These are phyloP conservation scores for Neoboletus brunneissimus DNA, from an alignment of 768 basidiomycete species.

Conservation along the genomic window DNA sequence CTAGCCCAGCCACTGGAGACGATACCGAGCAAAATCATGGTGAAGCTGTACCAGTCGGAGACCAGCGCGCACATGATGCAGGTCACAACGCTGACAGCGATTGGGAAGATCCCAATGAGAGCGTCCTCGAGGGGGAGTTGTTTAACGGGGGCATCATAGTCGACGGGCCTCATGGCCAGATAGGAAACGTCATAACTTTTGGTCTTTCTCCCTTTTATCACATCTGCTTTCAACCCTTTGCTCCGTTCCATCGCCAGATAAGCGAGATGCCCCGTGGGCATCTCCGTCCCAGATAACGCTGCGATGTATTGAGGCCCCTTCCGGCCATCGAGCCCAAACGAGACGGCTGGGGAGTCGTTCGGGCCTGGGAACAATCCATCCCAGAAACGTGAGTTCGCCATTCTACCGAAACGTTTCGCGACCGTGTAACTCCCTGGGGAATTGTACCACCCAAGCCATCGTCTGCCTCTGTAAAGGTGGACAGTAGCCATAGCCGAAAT, in stretches of 20 bases:
- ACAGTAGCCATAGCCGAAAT: constrained; percentile 35
- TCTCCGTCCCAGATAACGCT: constrained; percentile 30
- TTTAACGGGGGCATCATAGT: not conserved
- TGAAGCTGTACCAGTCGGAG: constrained; percentile 31
- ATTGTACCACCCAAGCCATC: constrained; percentile 37
- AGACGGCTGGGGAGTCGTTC: constrained; percentile 21
- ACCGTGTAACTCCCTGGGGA: constrained; percentile 34
- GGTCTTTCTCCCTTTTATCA: constrained; percentile 13
- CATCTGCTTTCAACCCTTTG: not conserved
- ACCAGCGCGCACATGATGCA: constrained; percentile 25
- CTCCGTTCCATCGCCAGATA: constrained; percentile 23
- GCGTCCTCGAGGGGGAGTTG: not conserved
- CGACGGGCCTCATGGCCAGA: constrained; percentile 13
- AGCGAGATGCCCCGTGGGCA: constrained; percentile 29
- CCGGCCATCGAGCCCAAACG: constrained; percentile 31
- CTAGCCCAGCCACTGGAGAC: constrained; percentile 30
- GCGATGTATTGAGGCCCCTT: constrained; percentile 30
- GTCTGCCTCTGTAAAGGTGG: constrained; percentile 29
- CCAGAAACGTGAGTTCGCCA: constrained; percentile 34
- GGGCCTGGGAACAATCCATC: constrained; percentile 32
- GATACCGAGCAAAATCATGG: constrained; percentile 34
- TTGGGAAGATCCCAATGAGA: constrained; percentile 23
- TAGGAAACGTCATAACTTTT: constrained; percentile 14
- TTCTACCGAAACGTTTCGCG: constrained; percentile 32
- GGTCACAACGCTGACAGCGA: constrained; percentile 21